Evolutionary conservation across 306 rosid genomes (phyloP), one percentile per base, ranked within the genome.

Genomic region (Comarum palustre): DNA sequence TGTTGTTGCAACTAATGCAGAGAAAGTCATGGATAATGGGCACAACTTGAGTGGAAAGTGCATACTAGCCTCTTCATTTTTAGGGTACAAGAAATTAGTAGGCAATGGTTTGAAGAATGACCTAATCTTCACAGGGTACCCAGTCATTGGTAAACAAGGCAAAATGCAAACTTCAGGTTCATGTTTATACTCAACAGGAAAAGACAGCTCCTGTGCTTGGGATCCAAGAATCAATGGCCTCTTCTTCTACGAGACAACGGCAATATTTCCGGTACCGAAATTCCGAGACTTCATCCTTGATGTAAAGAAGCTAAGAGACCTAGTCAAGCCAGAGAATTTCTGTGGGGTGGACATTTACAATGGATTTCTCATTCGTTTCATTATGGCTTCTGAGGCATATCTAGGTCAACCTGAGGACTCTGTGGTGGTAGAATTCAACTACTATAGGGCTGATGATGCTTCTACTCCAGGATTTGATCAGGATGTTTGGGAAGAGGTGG

Each of bases 91-190:
- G 87, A 83, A 82, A 79, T 46, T 91, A 61, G 41, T 73, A 3
- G 93, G 62, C 20, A 91, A 89, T 48, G 96, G 97, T 2, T 82
- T 91, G 69, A 91, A 89, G 84, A 87, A 79, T 32, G 82, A 77
- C 15, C 4, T 58, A 14, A 67, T 87, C 57, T 91, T 91, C 83
- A 84, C 82, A 0, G 92, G 96, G 39, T 91, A 89, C 34, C 97
- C 97, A 9, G 97, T 89, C 12, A 76, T 84, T 7, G 97, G 97
- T 39, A 81, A 17, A 4, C 92, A 89, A 50, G 88, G 87, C 1
- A 87, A 87, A 83, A 81, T 89, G 75, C 97, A 87, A 80, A 83
- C 96, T 29, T 87, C 97, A 38, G 97, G 97, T 50, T 87, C 92
- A 16, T 91, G 96, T 15, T 54, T 89, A 62, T 82, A 89, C 42